Percentiles rank a stretch among this genome's conserved stretches.
Conservation (phyloP, 139 green algal species). For the Zygnema circumcarinatum region DNA sequence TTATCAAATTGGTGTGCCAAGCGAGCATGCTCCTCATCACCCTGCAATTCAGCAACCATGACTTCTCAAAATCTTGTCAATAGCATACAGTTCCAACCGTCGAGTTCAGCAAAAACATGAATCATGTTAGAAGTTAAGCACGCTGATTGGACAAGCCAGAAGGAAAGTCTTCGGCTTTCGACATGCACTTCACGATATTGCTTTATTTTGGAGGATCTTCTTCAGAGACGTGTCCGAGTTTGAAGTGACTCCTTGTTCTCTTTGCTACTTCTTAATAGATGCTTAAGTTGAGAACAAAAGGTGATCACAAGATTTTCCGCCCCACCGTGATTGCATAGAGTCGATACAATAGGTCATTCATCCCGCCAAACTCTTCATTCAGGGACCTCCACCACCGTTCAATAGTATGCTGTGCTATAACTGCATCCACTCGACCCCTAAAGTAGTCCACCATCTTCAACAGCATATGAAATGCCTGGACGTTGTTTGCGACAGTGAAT, state of each 20-base stretch:
- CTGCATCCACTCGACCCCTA: conserved; percentile 27
- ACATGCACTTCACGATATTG: too few relatives aligned
- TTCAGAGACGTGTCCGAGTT: too few relatives aligned
- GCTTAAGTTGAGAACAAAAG: too few relatives aligned
- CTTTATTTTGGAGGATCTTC: too few relatives aligned
- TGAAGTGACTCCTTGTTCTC: too few relatives aligned
- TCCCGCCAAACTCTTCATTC: conserved; percentile 59
- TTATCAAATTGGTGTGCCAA: conserved; percentile 59
- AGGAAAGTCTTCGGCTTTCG: too few relatives aligned
- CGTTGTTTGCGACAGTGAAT: conserved; percentile 23
- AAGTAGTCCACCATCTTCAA: conserved; percentile 56
- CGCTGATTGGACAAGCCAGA: too few relatives aligned
- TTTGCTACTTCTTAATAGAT: too few relatives aligned
- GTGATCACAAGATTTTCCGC: too few relatives aligned
- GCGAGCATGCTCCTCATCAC: not conserved
- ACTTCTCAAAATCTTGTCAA: conserved; percentile 20
- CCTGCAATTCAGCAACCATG: conserved; percentile 24
- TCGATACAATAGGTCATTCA: conserved; percentile 54
- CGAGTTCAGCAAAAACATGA: too few relatives aligned
- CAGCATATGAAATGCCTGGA: conserved; percentile 36
- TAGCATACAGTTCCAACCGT: too few relatives aligned
- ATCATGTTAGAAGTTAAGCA: too few relatives aligned
- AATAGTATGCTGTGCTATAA: conserved; percentile 41
- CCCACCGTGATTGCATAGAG: conserved; percentile 51
- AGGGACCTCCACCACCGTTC: conserved; percentile 43